Conservation (phyloP, 306 rosid genomes). For the Luffa aegyptiaca region DNA sequence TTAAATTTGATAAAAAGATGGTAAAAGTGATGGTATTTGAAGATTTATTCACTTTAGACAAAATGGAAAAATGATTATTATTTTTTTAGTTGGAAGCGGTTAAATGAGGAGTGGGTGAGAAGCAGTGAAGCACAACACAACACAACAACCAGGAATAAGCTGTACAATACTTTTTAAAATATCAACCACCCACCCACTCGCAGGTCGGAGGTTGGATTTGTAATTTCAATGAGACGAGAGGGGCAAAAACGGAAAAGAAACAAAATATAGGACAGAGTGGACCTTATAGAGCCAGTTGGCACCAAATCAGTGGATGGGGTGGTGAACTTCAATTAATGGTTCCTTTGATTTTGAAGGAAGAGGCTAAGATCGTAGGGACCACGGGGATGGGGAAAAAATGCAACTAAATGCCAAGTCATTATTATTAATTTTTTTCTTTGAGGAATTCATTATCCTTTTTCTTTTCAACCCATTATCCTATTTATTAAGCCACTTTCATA, state of each 20-base stretch:
- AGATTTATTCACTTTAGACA: no score
- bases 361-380: background rate
- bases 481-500: background rate
- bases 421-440: no score
- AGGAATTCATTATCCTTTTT: no score
- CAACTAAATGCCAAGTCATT: background rate
- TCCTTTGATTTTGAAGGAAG: background rate
- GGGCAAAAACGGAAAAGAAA: background rate
- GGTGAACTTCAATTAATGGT: background rate
- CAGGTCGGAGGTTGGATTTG: background rate
- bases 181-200: background rate
- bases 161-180: background rate
- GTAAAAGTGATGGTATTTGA: no score
- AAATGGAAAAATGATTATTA: no score
- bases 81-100: no score
- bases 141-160: background rate
- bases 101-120: background rate
- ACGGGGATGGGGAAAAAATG: background rate
- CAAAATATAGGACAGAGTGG: background rate
- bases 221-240: background rate
- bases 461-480: background rate
- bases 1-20: no score
- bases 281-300: background rate
- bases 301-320: background rate
- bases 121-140: background rate